Base-by-base conservation (phyloP, 192 early-diverging fungal species). In the Bifiguratus adelaidae region DNA sequence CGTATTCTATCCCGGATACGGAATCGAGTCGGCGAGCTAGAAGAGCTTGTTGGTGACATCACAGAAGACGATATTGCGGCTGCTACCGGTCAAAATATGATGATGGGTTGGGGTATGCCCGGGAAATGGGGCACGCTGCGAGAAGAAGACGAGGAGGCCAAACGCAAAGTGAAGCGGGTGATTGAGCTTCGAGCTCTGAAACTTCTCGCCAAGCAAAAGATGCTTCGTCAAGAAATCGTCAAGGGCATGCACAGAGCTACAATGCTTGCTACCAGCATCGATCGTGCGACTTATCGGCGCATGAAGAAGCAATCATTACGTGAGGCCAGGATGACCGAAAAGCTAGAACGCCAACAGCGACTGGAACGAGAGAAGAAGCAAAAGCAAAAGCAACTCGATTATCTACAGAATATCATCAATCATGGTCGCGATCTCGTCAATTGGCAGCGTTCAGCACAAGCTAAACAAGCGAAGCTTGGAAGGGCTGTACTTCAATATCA, bases 141-240 rank as follows among this genome's bases (percentile, higher is more conserved):
- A 52, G 38, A 47, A 48, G 42, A 56, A 53, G 60, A 60, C 16
- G 50, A 58, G 22, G 44, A 49, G 2, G 56, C 46, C 11, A 48
- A 60, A 7, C 46, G 48, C 19, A 89, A 92, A 48, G 51, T 94
- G 2, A 72, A 77, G 44, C 85, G 86, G 7, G 54, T 89, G 7
- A 86, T 93, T 41, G 95, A 98, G 71, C 67, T 95, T 53, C 95
- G 95, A 65, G 63, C 79, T 8, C 70, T 98, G 23, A 67, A 77
- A 34, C 63, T 98, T 30, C 60, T 87, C 32, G 70, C 82, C 33
- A 85, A 85, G 58, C 91, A 93, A 62, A 78, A 75, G 49, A 66
- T 67, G 66, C 48, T 89, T 35, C 77, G 87, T 12, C 73, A 77
- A 11, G 83, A 88, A 40, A 63, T 99, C 32, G 65, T 86, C 26